Percentiles rank a stretch among this genome's conserved stretches.
phyloP scores from a whole-genome alignment of 1,284 basidiomycete genomes.

The Ceratobasidium sp. region DNA sequence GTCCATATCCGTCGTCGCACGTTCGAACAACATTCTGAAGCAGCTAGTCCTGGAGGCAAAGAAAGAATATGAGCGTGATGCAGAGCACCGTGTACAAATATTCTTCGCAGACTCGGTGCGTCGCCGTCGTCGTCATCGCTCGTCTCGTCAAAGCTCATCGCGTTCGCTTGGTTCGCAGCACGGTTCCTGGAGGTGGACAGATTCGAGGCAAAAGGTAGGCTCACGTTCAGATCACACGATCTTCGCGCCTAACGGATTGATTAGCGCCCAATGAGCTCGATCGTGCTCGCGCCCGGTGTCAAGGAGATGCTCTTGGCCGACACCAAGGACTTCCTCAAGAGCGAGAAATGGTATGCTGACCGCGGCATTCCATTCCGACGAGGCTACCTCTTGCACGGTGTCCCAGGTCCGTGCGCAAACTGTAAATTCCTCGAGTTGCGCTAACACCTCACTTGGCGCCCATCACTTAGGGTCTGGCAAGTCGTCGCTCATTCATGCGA shows the following conservation, averaged over 20 bases:
- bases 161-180: slow-evolving; percentile 54
- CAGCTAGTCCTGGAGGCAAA: slow-evolving; percentile 88
- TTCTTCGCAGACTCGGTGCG: slow-evolving; percentile 78
- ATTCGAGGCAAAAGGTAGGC: slow-evolving; percentile 72
- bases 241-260: neutral
- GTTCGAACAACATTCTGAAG: slow-evolving; percentile 80
- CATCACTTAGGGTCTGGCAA: slow-evolving; percentile 73
- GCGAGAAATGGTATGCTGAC: slow-evolving; percentile 61
- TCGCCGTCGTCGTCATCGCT: slow-evolving; percentile 33
- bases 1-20: slow-evolving; percentile 79
- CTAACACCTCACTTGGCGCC: slow-evolving; percentile 44
- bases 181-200: slow-evolving; percentile 84
- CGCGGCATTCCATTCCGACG: slow-evolving; percentile 78
- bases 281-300: slow-evolving; percentile 81
- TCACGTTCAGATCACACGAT: neutral
- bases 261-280: slow-evolving; percentile 74
- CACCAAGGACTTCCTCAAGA: slow-evolving; percentile 75
- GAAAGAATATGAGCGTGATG: slow-evolving; percentile 83
- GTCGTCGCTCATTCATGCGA: slow-evolving; percentile 80
- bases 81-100: slow-evolving; percentile 82
- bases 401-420: slow-evolving; percentile 45
- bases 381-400: slow-evolving; percentile 84
- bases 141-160: slow-evolving; percentile 30
- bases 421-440: slow-evolving; percentile 38
- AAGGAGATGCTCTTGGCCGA: slow-evolving; percentile 85